Base-by-base conservation (phyloP, 1,284 basidiomycete genomes). In the Austroboletus novae-zelandiae region DNA sequence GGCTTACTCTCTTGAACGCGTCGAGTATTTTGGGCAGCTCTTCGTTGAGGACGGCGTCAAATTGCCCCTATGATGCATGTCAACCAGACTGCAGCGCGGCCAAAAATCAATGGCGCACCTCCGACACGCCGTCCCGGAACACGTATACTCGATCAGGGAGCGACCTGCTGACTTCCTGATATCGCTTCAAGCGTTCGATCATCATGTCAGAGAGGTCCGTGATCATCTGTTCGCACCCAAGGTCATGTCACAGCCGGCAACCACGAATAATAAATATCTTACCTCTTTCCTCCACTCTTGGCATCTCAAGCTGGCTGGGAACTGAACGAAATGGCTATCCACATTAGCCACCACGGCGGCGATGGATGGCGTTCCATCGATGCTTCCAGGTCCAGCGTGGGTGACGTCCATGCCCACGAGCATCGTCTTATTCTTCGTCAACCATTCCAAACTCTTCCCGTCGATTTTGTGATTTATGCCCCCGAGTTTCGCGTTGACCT, bases 321-420 rank as follows among this genome's bases (percentile, higher is more conserved):
- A 91, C 53, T 87, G 84, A 1, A 80, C 81, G 56, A 86, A 89
- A 14, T 74, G 62, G 17, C 72, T 67, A 60, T 91, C 87, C 2
- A 80, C 70, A 52, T 80, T 89, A 0, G 83, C 89, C 1, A 91
- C 89, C 13, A 91, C 84, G 0, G 84, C 89, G 0, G 86, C 87
- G 42, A 92, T 85, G 0, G 87, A 90, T 2, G 89, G 89, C 6
- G 84, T 84, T 7, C 84, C 88, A 5, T 74, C 75, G 46, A 70
- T 64, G 60, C 83, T 86, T 9, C 68, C 73, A 1, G 83, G 81
- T 0, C 84, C 76, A 2, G 86, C 84, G 58, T 91, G 89, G 0
- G 87, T 89, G 0, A 92, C 89, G 58, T 92, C 65, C 68, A 69
- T 70, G 0, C 89, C 90, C 10, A 92, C 82, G 62, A 91, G 69